phyloP scores from a whole-genome alignment of 2,329 filamentous ascomycete species.

The Penicillium psychrosexuale region DNA sequence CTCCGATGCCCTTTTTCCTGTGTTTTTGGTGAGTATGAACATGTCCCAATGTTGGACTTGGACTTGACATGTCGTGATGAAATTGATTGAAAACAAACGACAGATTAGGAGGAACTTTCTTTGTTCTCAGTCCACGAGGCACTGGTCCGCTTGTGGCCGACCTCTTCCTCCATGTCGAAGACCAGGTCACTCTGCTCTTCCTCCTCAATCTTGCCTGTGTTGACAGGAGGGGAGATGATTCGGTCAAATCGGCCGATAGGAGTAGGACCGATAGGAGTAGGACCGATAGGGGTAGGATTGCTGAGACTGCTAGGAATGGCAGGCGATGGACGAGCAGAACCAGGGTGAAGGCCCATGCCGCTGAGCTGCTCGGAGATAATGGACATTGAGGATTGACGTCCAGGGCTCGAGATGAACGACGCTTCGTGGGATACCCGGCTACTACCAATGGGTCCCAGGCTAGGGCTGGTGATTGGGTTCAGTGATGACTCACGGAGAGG shows the following conservation, averaged over 20 bases:
- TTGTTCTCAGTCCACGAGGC: constrained; percentile 36
- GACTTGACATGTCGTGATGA: constrained; percentile 20
- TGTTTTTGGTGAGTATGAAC: constrained; percentile 12
- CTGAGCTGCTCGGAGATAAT: constrained; percentile 60
- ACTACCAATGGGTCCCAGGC: constrained; percentile 50
- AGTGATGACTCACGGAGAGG: constrained; percentile 62
- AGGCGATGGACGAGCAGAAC: constrained; percentile 38
- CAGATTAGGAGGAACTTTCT: constrained; percentile 27
- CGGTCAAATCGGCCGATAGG: constrained; percentile 40
- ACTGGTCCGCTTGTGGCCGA: constrained; percentile 44
- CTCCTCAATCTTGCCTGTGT: constrained; percentile 48
- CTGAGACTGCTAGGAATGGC: neutral
- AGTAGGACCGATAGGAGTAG: constrained; percentile 5
- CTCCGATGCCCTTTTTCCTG: constrained; percentile 19
- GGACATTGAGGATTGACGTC: constrained; percentile 57
- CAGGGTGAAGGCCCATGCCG: constrained; percentile 44
- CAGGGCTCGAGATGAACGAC: constrained; percentile 54
- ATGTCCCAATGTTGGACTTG: constrained; percentile 5
- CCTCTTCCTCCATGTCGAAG: constrained; percentile 52
- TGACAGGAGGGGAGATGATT: constrained; percentile 46
- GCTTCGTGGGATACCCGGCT: constrained; percentile 49
- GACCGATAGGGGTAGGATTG: constrained; percentile 12
- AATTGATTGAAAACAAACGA: constrained; percentile 8
- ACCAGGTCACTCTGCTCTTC: constrained; percentile 46
- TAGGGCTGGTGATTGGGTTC: constrained; percentile 50